Percentiles rank a stretch among this genome's conserved stretches.
These are phyloP conservation scores for Bisporella sp. DNA, from an alignment of 2,329 filamentous ascomycete genomes.

Conservation along the genomic window DNA sequence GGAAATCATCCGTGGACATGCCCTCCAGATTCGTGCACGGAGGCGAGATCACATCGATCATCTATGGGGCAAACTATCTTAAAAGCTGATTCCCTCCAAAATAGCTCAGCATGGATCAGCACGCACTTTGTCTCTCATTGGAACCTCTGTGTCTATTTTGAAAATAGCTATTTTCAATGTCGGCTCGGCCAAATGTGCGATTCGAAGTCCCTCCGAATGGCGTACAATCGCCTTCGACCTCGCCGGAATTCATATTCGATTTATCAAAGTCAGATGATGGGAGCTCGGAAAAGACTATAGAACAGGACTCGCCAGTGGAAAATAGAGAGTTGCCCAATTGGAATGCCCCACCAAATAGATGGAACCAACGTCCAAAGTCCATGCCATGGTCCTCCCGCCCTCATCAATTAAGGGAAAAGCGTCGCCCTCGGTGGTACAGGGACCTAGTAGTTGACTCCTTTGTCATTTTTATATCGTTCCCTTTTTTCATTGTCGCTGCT, in stretches of 20 bases:
- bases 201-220: background rate
- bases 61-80: background rate
- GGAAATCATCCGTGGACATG: background rate
- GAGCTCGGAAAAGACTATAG: background rate
- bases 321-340: background rate
- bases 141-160: background rate
- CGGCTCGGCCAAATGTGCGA: background rate
- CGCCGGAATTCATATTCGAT: background rate
- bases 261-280: background rate
- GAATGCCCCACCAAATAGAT: too few species aligned
- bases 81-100: background rate
- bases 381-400: background rate
- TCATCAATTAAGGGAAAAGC: background rate
- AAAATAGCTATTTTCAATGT: background rate
- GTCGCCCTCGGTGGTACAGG: background rate
- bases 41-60: background rate
- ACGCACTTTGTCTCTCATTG: too few species aligned
- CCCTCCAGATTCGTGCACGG: background rate
- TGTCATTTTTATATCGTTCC: conserved; percentile 14
- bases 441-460: background rate
- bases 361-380: background rate
- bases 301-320: background rate
- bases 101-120: background rate
- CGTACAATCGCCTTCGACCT: background rate
- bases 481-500: conserved; percentile 14